phyloP scores from a whole-genome alignment of 208 protist species.

The Porcisia hertigi region DNA sequence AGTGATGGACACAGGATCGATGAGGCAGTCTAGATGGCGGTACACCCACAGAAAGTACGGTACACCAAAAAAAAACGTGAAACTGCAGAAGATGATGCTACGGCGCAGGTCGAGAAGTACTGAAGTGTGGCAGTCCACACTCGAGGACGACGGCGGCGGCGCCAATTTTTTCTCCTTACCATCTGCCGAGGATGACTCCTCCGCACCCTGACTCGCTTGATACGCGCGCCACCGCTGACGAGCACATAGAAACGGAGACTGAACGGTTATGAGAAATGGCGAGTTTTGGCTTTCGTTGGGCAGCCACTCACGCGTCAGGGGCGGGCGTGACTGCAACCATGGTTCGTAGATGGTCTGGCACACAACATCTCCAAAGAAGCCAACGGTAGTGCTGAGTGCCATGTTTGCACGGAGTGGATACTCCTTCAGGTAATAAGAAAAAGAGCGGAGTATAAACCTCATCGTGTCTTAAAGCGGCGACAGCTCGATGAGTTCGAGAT shows the following conservation, averaged over 20 bases:
- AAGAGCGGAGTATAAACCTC: constrained; percentile 31
- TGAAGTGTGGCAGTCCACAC: constrained; percentile 19
- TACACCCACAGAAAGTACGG: constrained; percentile 73
- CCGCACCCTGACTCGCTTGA: neutral
- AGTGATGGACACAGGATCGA: constrained; percentile 46
- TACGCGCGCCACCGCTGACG: constrained; percentile 13
- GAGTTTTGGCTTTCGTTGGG: constrained; percentile 37
- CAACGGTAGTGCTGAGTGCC: constrained; percentile 54
- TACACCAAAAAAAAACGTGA: constrained; percentile 65
- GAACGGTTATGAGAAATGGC: constrained; percentile 44
- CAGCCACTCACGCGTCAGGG: constrained; percentile 38
- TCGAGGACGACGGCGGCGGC: neutral
- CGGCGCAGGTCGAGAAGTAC: constrained; percentile 70
- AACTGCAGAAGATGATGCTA: constrained; percentile 82
- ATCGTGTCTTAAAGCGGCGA: constrained; percentile 11
- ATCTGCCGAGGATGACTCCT: neutral
- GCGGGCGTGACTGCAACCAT: constrained; percentile 32
- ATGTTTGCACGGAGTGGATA: constrained; percentile 61
- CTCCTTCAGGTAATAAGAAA: constrained; percentile 63
- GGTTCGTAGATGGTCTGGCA: constrained; percentile 72
- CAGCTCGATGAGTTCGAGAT: constrained; percentile 1
- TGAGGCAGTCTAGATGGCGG: constrained; percentile 45
- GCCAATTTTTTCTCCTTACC: neutral
- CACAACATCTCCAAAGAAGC: constrained; percentile 72
- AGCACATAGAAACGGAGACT: constrained; percentile 38